Evolutionary conservation across 2,329 filamentous ascomycete genomes (phyloP), one percentile per base, ranked within the genome.

Genomic region (Colletotrichum sojae): DNA sequence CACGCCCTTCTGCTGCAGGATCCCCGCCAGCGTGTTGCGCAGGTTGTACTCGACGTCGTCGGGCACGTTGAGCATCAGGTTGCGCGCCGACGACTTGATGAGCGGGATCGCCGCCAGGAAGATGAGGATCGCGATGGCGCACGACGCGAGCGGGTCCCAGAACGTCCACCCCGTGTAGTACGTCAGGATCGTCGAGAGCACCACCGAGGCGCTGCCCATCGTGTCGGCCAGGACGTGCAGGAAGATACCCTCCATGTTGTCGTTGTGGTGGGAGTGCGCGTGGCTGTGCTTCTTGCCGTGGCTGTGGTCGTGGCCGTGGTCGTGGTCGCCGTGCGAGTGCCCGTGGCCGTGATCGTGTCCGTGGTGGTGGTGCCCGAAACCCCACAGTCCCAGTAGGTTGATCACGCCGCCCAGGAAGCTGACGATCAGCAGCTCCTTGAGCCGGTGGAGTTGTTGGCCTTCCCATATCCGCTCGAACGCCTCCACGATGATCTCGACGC

Each of bases 181-280:
- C 0, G 97, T 97, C 22, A 98, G 85, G 0, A 94, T 83, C 0
- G 96, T 99, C 8, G 94, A 98, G 40, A 94, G 89, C 71, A 99
- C 97, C 55, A 99, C 96, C 1, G 96, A 96, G 1, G 95, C 92
- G 63, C 95, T 98, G 27, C 96, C 96, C 36, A 98, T 90, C 0
- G 96, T 97, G 78, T 99, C 96, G 6, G 96, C 96, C 31, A 98
- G 86, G 58, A 99, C 93, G 76, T 99, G 96, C 20, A 99, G 85
- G 80, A 97, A 99, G 73, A 99, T 98, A 13, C 96, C 96, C 74
- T 96, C 83, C 95, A 99, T 98, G 77, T 99, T 99, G 75, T 99
- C 96, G 78, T 97, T 97, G 71, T 94, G 92, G 63, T 86, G 82
- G 16, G 77, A 75, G 67, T 83, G 79, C n/a, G 73, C 78, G 59